Evolutionary conservation across 208 protist species (phyloP), one percentile per base, ranked within the genome.

Genomic region (Trypanosoma congolense): DNA sequence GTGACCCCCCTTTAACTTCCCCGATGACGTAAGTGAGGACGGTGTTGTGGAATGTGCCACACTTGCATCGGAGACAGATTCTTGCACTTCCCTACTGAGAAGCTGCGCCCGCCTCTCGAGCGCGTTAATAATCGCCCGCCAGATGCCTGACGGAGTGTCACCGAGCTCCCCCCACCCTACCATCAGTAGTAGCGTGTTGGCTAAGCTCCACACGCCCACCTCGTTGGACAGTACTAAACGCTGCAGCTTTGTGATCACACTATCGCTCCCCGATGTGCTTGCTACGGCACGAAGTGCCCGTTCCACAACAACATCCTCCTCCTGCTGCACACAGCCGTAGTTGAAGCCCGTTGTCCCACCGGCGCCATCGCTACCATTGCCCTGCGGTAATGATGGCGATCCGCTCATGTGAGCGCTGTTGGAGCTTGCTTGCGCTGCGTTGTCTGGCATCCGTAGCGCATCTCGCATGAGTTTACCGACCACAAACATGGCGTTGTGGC

Each of bases 111-210:
- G 77, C 19, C 50, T 46, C 24, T 48, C 61, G 14, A 90, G 61
- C 0, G 73, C 59, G 18, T 46, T 29, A 29, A 80, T 48, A 24
- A 90, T 73, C 4, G 78, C 83, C 3, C 74, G 62, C 79, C 83
- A 90, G 31, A 83, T 87, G 31, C 48, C 26, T 8, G 63, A 25
- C 3, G 75, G 73, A 12, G 31, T 45, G 21, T 83, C 72, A 12
- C 79, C 79, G 24, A 92, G 71, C 12, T 63, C 60, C 18, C 36
- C 53, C 42, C 75, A 70, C 1, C 77, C 69, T 29, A 92, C 49
- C 84, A 92, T 92, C 54, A 92, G 26, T 22, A 88, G 61, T 28
- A 92, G 64, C 61, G 65, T 73, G 49, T 70, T 83, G 44, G 77
- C 76, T 41, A 83, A 60, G 29, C 70, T 66, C 75, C 80, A 92